Base-by-base conservation (phyloP, 176 grass and related monocot species). In the Hordeum marinum region DNA sequence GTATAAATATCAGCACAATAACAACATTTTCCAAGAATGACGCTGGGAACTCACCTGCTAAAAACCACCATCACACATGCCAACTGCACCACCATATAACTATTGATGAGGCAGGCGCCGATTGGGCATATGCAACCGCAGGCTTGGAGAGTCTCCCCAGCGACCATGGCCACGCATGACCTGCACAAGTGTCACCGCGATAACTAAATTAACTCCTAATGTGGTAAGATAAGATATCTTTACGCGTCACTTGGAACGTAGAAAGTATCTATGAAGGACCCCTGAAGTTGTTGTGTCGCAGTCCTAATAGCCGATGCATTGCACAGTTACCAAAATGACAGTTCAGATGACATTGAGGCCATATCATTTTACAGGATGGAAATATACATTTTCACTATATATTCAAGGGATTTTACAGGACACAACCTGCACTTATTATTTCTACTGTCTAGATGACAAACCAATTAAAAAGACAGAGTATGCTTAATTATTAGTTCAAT, bases 31-130 rank as follows among this genome's bases (percentile, higher is more conserved):
- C 24, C 55, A 54, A 55, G 45, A 61, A 52, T 90, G 88, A 90
- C 63, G 72, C 63, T 23, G 41, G 83, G 69, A 78, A 86, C 79
- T 86, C 79, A 90, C 83, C 88, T 58, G 79, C 73, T 42, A 90
- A 77, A 7, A 35, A 42, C 55, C 32, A 41, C 76, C 79, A 61
- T 26, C 72, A 72, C 72, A 54, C 41, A 71, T 82, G 81, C 64
- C 32, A 89, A 85, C 88, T 71, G 54, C 83, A 82, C 71, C 83
- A 77, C 71, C 63, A 88, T 84, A 88, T 77, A 82, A 84, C 9
- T 88, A 83, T 61, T 83, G 63, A 36, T 13, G 23, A 77, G 65
- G 57, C 31, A 64, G 20, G 32, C 54, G 61, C 71, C 75, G 71
- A 63, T 78, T 72, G 74, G 48, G 73, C 80, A 52, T 41, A 39